These are phyloP conservation scores for Neonectria punicea DNA, from an alignment of 2,329 filamentous ascomycete genomes.

Conservation along the genomic window DNA sequence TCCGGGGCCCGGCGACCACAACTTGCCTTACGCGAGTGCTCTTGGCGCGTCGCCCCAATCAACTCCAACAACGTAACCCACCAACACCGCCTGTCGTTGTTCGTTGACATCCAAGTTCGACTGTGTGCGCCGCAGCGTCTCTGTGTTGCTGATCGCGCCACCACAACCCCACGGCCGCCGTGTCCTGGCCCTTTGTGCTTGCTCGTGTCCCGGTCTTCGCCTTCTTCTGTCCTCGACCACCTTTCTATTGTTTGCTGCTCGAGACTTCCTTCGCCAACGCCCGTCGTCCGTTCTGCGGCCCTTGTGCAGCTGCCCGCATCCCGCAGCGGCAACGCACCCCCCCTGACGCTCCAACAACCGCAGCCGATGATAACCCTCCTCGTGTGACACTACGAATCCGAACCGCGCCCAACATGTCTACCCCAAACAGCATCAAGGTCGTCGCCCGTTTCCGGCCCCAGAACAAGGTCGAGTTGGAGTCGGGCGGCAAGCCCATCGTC, in stretches of 20 bases:
- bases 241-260: conserved; percentile 12
- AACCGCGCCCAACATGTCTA: conserved; percentile 58
- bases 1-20: neutral
- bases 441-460: conserved; percentile 98
- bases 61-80: conserved; percentile 37
- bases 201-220: conserved; percentile 9
- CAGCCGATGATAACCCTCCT: conserved; percentile 42
- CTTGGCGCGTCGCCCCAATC: conserved; percentile 34
- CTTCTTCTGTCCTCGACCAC: conserved; percentile 22
- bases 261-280: conserved; percentile 30
- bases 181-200: conserved; percentile 25
- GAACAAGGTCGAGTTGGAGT: conserved; percentile 92
- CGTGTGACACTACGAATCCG: conserved; percentile 35
- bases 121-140: conserved; percentile 36
- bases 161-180: conserved; percentile 35
- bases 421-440: conserved; percentile 80
- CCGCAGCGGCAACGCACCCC: conserved; percentile 31
- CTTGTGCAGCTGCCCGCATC: conserved; percentile 33
- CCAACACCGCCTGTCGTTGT: conserved; percentile 33
- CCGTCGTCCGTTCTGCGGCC: conserved; percentile 41
- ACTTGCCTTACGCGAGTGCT: conserved; percentile 27
- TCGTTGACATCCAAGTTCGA: conserved; percentile 26
- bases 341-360: conserved; percentile 33
- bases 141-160: conserved; percentile 35
- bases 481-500: conserved; percentile 92